Base-by-base conservation (phyloP, 2,329 filamentous ascomycete genomes). In the Ascochyta pisi region DNA sequence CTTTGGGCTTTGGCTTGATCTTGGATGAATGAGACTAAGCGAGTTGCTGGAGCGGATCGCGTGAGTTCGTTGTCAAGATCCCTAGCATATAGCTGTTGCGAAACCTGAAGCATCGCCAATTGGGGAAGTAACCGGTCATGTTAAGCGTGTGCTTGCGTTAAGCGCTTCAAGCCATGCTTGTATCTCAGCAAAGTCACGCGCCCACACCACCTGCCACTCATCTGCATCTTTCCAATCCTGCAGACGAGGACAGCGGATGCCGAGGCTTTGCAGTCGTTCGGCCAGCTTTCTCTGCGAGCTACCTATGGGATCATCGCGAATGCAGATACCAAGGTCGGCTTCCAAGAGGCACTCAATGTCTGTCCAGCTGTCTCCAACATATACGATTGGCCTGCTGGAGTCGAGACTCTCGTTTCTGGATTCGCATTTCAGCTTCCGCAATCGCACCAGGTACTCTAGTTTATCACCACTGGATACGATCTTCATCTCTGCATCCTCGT, bases 291-390 rank as follows among this genome's bases (percentile, higher is more conserved):
- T 70, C 39, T 76, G 72, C 9, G 67, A 66, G n/a, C 68, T 69
- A 0, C 61, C 65, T 61, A 75, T 68, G 4, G 69, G 66, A 6
- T 76, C 69, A 47, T 80, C 77, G 4, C 74, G 68, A 12, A 81
- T 73, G 62, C 79, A 82, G 3, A 82, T 75, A 1, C 80, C 81
- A 16, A 81, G 43, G 57, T 81, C 78, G 2, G 78, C 79, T 16
- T 67, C 71, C 3, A 79, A 60, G 1, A 82, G 65, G 41, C 76
- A 77, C 40, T 80, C 78, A 19, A 82, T 76, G 55, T 83, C 81
- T 1, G 79, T 81, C 42, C 74, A 69, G 12, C 78, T 80, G 56
- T 83, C 81, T 8, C 81, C 81, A 10, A 82, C 65, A 54, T 82
- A 82, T 6, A 82, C 64, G 1, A 74, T 66, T 3, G 68, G 42